Evolutionary conservation across 495 filamentous ascomycete genomes (phyloP), one percentile per base, ranked within the genome.

Genomic region (Penicillium verhagenii): DNA sequence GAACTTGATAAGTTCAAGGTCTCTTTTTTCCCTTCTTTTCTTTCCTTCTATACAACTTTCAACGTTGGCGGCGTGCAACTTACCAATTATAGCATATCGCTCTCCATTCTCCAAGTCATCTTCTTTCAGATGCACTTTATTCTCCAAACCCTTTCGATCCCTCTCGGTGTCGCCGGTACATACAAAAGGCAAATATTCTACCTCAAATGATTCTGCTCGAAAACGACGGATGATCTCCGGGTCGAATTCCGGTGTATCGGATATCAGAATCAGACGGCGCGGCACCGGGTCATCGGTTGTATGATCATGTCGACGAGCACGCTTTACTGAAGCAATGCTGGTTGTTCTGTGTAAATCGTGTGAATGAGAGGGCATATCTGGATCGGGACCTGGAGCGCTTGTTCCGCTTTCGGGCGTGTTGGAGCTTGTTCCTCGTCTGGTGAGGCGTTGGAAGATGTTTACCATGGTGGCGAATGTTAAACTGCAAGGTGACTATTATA

Each of bases 151-250:
- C 38, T 65, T 70, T 5, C 68, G 60, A 25, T 72, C 69, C 18
- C 60, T 57, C 14, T 72, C 69, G 6, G 45, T 29, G 44, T 83
- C 77, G 1, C 70, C 79, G 23, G 72, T 74, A 6, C 64, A 60
- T 3, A 70, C 69, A 57, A 87, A 78, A 0, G 81, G 77, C 0
- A 90, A 29, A 57, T 88, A 88, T 7, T 71, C 71, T 28, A 86
- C 84, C 13, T 79, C 56, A 61, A 88, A 89, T 2, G 85, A 86
- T 61, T 90, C 86, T 14, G 77, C 79, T 18, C 73, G 72, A 76
- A 86, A 87, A 19, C 81, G 74, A 13, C 74, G 70, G 4, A 85
- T 52, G 5, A 81, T 78, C 7, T 74, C 56, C 6, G 72, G 47
- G 59, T 88, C 84, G 54, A 88, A 87, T 5, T 80, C 77, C 4